phyloP scores from a whole-genome alignment of 2,329 filamentous ascomycete genomes.

The Phialemonium atrogriseum region DNA sequence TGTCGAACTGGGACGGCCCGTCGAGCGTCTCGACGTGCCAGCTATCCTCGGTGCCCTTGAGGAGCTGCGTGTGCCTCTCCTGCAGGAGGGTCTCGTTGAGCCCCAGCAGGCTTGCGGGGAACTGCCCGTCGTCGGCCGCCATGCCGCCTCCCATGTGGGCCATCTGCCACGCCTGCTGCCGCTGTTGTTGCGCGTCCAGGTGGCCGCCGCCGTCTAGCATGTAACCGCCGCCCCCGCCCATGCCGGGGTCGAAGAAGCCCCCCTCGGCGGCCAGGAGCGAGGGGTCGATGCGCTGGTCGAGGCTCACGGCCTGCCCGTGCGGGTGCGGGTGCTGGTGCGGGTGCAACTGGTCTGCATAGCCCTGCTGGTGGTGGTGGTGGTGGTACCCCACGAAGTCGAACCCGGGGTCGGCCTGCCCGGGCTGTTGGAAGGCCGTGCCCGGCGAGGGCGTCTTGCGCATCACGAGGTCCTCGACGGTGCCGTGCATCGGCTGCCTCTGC shows the following conservation, averaged over 20 bases:
- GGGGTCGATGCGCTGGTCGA: constrained; percentile 20
- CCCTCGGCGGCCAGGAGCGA: constrained; percentile 15
- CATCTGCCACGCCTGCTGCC: constrained; percentile 9
- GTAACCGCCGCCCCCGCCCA: constrained; percentile 9
- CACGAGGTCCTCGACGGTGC: constrained; percentile 20
- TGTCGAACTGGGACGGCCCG: constrained; percentile 15
- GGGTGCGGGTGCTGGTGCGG: constrained; percentile 2
- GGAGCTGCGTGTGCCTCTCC: constrained; percentile 12
- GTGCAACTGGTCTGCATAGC: constrained; percentile 1
- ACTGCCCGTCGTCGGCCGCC: constrained; percentile 14
- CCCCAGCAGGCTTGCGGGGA: constrained; percentile 12
- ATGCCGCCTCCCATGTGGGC: constrained; percentile 4
- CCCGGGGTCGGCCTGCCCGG: neutral
- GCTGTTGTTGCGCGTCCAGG: constrained; percentile 6
- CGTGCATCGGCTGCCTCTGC: constrained; percentile 13
- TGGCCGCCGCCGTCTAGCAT: constrained; percentile 7
- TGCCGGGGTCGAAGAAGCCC: constrained; percentile 12
- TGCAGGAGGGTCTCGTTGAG: constrained; percentile 17
- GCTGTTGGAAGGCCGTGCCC: constrained; percentile 12
- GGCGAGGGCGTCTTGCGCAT: constrained; percentile 26
- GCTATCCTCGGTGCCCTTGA: constrained; percentile 13
- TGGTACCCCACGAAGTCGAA: too few species aligned
- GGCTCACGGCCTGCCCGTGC: constrained; percentile 5
- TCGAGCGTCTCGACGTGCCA: constrained; percentile 18
- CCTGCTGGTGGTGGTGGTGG: constrained; percentile 4